Percentiles rank a stretch among this genome's conserved stretches.
These are phyloP conservation scores for Xylaria grammica DNA, from an alignment of 495 filamentous ascomycete species.

Conservation along the genomic window DNA sequence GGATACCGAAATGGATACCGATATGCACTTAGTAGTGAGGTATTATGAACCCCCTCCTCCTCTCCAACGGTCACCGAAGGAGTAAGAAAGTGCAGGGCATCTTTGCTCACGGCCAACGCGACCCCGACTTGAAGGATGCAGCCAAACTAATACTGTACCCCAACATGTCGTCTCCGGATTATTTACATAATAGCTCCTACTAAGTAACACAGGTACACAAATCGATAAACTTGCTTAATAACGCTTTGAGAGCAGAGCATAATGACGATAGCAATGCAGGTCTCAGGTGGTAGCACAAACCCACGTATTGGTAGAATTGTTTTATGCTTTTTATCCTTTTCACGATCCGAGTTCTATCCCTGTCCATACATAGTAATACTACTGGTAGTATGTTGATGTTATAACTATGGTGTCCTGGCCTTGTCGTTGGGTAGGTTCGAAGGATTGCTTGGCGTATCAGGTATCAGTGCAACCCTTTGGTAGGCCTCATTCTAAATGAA, in stretches of 20 bases:
- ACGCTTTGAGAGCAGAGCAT: no score
- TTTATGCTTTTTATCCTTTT: background rate
- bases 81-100: background rate
- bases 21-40: no score
- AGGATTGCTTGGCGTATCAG: conserved; percentile 24
- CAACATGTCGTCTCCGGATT: no score
- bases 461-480: conserved; percentile 8
- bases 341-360: background rate
- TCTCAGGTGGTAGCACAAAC: background rate
- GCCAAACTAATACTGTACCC: no score
- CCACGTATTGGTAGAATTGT: background rate
- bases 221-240: no score
- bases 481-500: background rate
- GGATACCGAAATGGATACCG: background rate
- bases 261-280: no score
- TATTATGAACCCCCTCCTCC: background rate
- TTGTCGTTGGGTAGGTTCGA: background rate
- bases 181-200: no score
- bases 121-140: background rate
- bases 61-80: conserved; percentile 8
- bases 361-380: no score
- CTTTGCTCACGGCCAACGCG: conserved; percentile 1
- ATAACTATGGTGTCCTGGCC: background rate
- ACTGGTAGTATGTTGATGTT: background rate
- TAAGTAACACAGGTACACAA: no score